Conservation (phyloP, 2,329 filamentous ascomycete genomes). For the Penicillium vulpinum region DNA sequence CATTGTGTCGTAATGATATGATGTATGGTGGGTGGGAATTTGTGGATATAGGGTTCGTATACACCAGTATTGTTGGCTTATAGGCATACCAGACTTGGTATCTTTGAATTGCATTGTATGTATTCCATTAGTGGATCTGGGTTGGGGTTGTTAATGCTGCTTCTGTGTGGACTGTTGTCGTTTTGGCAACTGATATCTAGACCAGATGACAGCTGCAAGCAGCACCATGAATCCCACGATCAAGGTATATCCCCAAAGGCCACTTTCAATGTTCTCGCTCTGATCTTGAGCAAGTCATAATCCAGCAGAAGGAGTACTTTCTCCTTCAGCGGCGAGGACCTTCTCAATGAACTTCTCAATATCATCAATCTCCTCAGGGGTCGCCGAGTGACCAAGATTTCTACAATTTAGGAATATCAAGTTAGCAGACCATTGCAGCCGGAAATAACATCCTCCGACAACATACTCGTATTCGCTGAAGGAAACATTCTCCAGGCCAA, state of each 20-base stretch:
- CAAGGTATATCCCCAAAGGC: slow-evolving; percentile 18
- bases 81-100: not conserved
- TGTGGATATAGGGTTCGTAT: not conserved
- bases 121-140: not conserved
- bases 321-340: slow-evolving; percentile 52
- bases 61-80: too few species aligned
- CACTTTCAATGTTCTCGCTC: not conserved
- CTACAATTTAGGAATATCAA: slow-evolving; percentile 40
- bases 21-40: too few species aligned
- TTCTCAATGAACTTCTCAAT: slow-evolving; percentile 65
- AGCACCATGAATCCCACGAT: slow-evolving; percentile 28
- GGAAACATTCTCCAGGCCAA: slow-evolving; percentile 68
- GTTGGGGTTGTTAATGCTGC: slow-evolving; percentile 2
- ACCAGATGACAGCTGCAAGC: slow-evolving; percentile 24
- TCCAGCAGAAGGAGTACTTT: slow-evolving; percentile 26
- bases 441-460: not conserved
- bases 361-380: slow-evolving; percentile 76
- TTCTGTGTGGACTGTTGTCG: not conserved
- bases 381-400: slow-evolving; percentile 73
- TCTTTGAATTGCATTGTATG: not conserved
- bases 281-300: slow-evolving; percentile 36
- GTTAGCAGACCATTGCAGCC: slow-evolving; percentile 10
- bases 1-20: not conserved
- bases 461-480: slow-evolving; percentile 74
- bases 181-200: slow-evolving; percentile 12